These are phyloP conservation scores for Penstemon barbatus DNA, from an alignment of 257 asterid genomes.

Conservation along the genomic window DNA sequence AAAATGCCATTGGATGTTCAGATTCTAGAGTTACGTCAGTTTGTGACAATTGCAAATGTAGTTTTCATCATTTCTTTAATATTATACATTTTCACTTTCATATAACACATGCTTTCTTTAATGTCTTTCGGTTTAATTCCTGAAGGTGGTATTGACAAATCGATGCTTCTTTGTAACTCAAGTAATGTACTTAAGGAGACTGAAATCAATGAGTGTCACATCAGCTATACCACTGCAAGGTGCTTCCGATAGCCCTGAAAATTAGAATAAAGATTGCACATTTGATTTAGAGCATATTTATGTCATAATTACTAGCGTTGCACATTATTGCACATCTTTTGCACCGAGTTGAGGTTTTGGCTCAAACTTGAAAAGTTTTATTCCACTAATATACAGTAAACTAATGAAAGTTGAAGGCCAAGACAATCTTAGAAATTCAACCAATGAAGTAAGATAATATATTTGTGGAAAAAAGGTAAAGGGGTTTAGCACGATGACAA, in stretches of 20 bases:
- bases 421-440: background rate
- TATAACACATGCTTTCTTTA: background rate
- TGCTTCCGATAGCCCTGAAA: conserved; percentile 28
- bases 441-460: too few species aligned
- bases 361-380: background rate
- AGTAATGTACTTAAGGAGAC: conserved; percentile 44
- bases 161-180: conserved; percentile 57
- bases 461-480: background rate
- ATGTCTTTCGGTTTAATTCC: conserved; percentile 46
- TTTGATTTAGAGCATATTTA: conserved; percentile 5
- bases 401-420: background rate
- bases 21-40: conserved; percentile 27
- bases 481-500: too few species aligned
- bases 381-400: background rate
- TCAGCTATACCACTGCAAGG: conserved; percentile 45
- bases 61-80: too few species aligned
- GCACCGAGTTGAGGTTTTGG: background rate
- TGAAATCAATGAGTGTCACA: conserved; percentile 36
- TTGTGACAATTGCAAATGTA: conserved; percentile 45
- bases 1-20: conserved; percentile 51
- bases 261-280: background rate
- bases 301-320: background rate
- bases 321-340: background rate
- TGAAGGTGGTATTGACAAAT: conserved; percentile 46
- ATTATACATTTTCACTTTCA: conserved; percentile 19